Evolutionary conservation across 768 basidiomycete genomes (phyloP).

Genomic region (Lactarius psammicola): DNA sequence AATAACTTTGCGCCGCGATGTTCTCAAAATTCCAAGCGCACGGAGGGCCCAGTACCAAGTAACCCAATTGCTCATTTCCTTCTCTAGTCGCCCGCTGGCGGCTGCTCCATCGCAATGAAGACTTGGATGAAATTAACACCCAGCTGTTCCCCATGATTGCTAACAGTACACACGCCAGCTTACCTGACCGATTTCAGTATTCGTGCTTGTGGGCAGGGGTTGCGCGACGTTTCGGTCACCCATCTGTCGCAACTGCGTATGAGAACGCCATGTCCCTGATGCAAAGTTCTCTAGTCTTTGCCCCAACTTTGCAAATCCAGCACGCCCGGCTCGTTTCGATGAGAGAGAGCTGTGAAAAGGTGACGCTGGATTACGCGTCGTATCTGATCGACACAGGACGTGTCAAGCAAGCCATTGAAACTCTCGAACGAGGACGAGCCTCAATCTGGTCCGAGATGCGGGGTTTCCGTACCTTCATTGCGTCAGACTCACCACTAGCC

Average conservation of each 20-base stretch:
- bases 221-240: background rate
- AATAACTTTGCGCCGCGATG: background rate
- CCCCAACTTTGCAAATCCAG: constrained; percentile 1
- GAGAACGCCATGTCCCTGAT: background rate
- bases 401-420: background rate
- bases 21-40: background rate
- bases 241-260: background rate
- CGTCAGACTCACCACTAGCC: background rate
- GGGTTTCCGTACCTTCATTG: background rate
- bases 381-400: background rate
- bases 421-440: background rate
- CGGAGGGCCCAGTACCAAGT: background rate
- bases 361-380: background rate
- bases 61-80: background rate
- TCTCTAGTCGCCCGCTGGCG: background rate
- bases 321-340: background rate
- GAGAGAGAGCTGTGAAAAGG: background rate
- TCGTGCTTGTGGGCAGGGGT: background rate
- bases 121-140: background rate
- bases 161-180: background rate
- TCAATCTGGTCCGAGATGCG: constrained; percentile 12
- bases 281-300: background rate
- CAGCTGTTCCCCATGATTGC: background rate
- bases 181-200: background rate
- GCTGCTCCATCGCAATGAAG: background rate